These are phyloP conservation scores for Solioccasus polychromus DNA, from an alignment of 768 basidiomycete species.

Conservation along the genomic window DNA sequence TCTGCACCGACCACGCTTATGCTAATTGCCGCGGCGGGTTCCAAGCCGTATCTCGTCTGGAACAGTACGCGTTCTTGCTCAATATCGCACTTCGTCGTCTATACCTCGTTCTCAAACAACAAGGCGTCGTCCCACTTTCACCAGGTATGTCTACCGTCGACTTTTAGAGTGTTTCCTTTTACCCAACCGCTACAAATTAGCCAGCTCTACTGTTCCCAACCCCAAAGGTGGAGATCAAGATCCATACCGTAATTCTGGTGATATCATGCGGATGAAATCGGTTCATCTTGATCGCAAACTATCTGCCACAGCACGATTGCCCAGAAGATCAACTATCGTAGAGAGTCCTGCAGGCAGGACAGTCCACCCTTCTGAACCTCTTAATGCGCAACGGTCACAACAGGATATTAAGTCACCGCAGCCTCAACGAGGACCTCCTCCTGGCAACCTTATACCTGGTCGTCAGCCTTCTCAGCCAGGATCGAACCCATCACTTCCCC, in stretches of 20 bases:
- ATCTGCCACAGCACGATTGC: slow-evolving; percentile 87
- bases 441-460: slow-evolving; percentile 35
- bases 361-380: slow-evolving; percentile 67
- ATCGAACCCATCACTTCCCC: slow-evolving; percentile 31
- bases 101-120: slow-evolving; percentile 82
- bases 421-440: slow-evolving; percentile 37
- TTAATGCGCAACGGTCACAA: slow-evolving; percentile 45
- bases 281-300: slow-evolving; percentile 94
- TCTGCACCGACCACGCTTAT: slow-evolving; percentile 77
- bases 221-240: slow-evolving; percentile 50
- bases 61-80: slow-evolving; percentile 96
- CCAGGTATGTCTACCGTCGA: slow-evolving; percentile 49
- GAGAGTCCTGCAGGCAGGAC: slow-evolving; percentile 90
- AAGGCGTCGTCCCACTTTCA: slow-evolving; percentile 84
- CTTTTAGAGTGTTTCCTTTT: slow-evolving; percentile 4
- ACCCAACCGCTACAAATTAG: slow-evolving; percentile 16
- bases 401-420: slow-evolving; percentile 40
- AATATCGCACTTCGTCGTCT: slow-evolving; percentile 93
- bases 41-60: slow-evolving; percentile 87
- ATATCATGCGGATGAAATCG: slow-evolving; percentile 93
- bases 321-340: slow-evolving; percentile 92
- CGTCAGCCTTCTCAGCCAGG: slow-evolving; percentile 34
- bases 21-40: slow-evolving; percentile 71
- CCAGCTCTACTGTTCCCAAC: slow-evolving; percentile 32
- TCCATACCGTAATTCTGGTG: slow-evolving; percentile 81